phyloP scores from a whole-genome alignment of 2,329 filamentous ascomycete species.

The Phyllosticta citriasiana region DNA sequence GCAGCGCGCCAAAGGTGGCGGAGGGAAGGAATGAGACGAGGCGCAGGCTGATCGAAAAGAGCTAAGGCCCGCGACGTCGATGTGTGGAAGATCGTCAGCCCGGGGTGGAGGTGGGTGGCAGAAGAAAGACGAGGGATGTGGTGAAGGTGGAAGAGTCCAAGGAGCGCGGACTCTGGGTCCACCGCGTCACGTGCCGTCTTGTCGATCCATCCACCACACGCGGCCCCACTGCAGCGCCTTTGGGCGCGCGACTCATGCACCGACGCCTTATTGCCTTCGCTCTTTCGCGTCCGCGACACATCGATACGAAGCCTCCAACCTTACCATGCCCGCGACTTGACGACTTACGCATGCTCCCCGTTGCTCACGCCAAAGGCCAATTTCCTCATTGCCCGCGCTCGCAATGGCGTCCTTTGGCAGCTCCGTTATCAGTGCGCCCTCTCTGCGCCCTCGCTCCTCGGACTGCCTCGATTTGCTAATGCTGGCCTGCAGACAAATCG shows the following conservation, averaged over 20 bases:
- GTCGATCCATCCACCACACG: background rate
- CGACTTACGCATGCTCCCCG: background rate
- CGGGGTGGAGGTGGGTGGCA: background rate
- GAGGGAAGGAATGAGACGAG: background rate
- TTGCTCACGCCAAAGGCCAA: background rate
- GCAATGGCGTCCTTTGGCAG: constrained; percentile 37
- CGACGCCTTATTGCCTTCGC: background rate
- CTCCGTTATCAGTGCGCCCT: constrained; percentile 40
- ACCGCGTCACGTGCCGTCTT: constrained; percentile 3
- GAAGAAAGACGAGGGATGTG: constrained; percentile 4
- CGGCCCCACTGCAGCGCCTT: background rate
- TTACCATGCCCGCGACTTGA: background rate
- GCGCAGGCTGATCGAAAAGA: background rate
- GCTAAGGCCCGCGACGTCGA: constrained; percentile 6
- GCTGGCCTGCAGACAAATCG: constrained; percentile 26
- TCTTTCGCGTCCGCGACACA: background rate
- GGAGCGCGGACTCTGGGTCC: background rate
- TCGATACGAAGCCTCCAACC: background rate
- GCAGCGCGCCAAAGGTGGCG: constrained; percentile 30
- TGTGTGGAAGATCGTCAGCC: constrained; percentile 3
- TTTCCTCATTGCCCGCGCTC: background rate
- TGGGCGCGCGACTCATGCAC: constrained; percentile 5
- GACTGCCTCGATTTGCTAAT: constrained; percentile 7
- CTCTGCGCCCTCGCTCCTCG: constrained; percentile 12
- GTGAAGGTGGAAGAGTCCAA: constrained; percentile 9